phyloP scores from a whole-genome alignment of 192 early-diverging fungal species.

The Dissophora ornata region DNA sequence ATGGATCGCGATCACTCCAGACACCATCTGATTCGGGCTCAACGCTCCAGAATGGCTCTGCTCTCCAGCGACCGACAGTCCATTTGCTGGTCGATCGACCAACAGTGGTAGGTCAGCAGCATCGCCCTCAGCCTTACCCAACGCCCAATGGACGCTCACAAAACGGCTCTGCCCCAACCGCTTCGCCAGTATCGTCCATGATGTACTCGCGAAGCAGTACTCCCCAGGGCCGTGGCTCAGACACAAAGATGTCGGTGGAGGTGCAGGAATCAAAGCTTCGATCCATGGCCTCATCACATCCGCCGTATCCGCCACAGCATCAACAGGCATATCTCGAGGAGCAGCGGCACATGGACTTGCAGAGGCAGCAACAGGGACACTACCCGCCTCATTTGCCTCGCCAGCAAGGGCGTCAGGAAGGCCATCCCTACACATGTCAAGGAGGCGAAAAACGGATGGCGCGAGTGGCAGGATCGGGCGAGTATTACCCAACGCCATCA shows the following conservation, averaged over 20 bases:
- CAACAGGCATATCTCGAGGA: constrained; percentile 8
- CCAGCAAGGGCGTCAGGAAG: background rate
- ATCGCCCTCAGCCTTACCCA: constrained; percentile 21
- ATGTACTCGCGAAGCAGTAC: background rate
- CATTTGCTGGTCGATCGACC: constrained; percentile 17
- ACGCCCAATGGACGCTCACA: constrained; percentile 4
- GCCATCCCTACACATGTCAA: constrained; percentile 3
- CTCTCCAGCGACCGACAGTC: background rate
- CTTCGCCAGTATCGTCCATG: background rate
- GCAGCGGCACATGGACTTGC: too few relatives aligned
- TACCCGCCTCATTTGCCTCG: background rate
- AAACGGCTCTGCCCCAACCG: background rate
- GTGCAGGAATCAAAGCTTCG: constrained; percentile 3
- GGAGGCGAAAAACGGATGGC: background rate
- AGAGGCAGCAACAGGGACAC: constrained; percentile 13
- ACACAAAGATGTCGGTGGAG: background rate
- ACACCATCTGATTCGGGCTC: constrained; percentile 17
- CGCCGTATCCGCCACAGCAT: background rate
- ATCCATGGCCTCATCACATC: background rate
- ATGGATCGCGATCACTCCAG: background rate
- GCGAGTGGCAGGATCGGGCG: background rate
- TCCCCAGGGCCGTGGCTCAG: constrained; percentile 3
- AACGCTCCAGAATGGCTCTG: constrained; percentile 7
- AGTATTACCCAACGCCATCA: constrained; percentile 15
- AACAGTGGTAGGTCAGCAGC: constrained; percentile 11